phyloP scores from a whole-genome alignment of 495 filamentous ascomycete genomes.

The Hapsidospora chrysogenum region DNA sequence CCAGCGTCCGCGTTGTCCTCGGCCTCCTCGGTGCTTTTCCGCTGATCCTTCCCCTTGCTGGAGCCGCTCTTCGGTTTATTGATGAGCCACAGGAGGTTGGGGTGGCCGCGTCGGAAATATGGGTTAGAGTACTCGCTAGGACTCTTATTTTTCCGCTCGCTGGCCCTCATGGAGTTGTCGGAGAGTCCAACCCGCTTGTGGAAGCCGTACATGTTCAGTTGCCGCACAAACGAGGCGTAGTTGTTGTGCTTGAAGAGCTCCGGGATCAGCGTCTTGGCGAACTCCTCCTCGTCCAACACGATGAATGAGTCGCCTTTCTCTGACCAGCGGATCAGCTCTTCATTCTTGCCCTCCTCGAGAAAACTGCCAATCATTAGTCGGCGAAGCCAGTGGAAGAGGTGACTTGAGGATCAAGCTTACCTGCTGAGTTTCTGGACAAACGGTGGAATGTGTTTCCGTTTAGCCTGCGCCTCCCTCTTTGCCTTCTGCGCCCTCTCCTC shows the following conservation, averaged over 20 bases:
- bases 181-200: constrained; percentile 96
- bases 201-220: constrained; percentile 99
- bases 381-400: background rate
- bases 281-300: constrained; percentile 95
- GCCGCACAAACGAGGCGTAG: constrained; percentile 95
- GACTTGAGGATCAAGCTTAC: constrained; percentile 27
- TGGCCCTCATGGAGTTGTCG: constrained; percentile 94
- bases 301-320: constrained; percentile 92
- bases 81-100: constrained; percentile 92
- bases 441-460: constrained; percentile 87
- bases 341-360: constrained; percentile 79
- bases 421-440: constrained; percentile 98
- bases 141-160: constrained; percentile 90
- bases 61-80: constrained; percentile 77
- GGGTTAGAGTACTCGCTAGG: constrained; percentile 96
- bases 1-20: constrained; percentile 19
- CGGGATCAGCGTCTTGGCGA: constrained; percentile 91
- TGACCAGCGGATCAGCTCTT: constrained; percentile 93
- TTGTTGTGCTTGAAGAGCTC: constrained; percentile 99
- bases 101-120: constrained; percentile 85
- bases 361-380: constrained; percentile 41
- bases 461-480: constrained; percentile 68
- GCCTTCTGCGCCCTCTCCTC: constrained; percentile 59
- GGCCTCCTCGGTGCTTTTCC: constrained; percentile 50
- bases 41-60: constrained; percentile 49